Percentiles rank a stretch among this genome's conserved stretches.
phyloP scores from a whole-genome alignment of 2,329 filamentous ascomycete genomes.

The Fusarium multiceps region DNA sequence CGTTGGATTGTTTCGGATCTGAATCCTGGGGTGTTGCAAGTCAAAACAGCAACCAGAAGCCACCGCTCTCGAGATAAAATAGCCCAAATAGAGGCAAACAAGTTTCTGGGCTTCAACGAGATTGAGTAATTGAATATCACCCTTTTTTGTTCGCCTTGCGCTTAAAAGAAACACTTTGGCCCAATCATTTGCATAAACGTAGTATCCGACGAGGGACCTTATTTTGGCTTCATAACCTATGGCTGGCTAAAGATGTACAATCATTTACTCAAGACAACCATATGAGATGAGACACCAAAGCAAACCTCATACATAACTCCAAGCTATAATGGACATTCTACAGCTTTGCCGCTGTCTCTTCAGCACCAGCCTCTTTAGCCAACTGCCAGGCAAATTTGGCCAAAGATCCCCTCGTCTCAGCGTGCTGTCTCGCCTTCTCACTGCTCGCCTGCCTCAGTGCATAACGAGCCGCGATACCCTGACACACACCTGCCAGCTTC shows the following conservation, averaged over 20 bases:
- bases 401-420: constrained; percentile 74
- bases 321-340: constrained; percentile 23
- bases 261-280: neutral
- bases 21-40: constrained; percentile 21
- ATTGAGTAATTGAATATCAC: neutral
- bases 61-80: neutral
- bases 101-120: neutral
- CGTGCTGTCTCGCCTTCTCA: constrained; percentile 80
- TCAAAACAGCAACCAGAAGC: constrained; percentile 26
- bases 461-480: constrained; percentile 92
- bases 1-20: constrained; percentile 34
- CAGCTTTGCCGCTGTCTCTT: constrained; percentile 44
- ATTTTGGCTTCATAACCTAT: neutral
- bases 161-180: neutral
- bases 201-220: neutral
- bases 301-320: neutral
- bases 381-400: constrained; percentile 83
- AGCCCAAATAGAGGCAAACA: neutral
- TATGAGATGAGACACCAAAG: neutral
- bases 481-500: constrained; percentile 71
- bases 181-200: neutral
- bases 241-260: neutral
- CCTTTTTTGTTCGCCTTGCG: neutral
- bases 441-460: constrained; percentile 91
- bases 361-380: constrained; percentile 61